Evolutionary conservation across 306 rosid species (phyloP), one percentile per base, ranked within the genome.

Genomic region (Inga laurina): DNA sequence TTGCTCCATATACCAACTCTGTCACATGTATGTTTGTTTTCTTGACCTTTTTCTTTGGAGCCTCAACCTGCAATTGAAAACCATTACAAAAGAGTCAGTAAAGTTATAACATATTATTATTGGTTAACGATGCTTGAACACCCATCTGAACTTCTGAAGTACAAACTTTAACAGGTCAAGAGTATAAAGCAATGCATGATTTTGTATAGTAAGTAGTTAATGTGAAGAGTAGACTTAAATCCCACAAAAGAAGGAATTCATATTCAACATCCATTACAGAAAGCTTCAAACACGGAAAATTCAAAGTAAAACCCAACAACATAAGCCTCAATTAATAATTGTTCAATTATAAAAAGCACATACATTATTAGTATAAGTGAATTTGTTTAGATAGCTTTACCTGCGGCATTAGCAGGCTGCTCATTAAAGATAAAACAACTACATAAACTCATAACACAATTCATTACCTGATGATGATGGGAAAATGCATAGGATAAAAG

Each of bases 21-120:
- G 67, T 74, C 6, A 96, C 88, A 34, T 93, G 92, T 73, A 96
- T 84, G 78, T 76, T 92, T 73, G 93, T 90, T 79, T 91, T 96
- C 91, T 89, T 96, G 3, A 94, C 92, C 77, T 94, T 94, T 76
- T 82, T 96, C 92, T 94, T 96, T 9, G 94, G 94, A 80, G 90
- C 94, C 83, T 95, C 94, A 83, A 74, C 91, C 98, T 93, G 56
- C 81, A 84, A 68, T 22, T 48, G 74, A 21, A 54, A 54, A 54
- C 5, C 61, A 54, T 54, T 6, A 15, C 77, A 21, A 34, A 19
- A n/a, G 21, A 62, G 64, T 67, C 79, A 64, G 49, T 68, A 72
- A 64, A 57, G 34, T 84, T 49, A 49, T 59, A 72, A 65, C 54
- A n/a, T 56, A 59, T 6, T 39, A 59, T 6, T 39, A 39, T 2